These are phyloP conservation scores for Phytophthora kernoviae DNA, from an alignment of 352 stramenopile species.

Conservation along the genomic window DNA sequence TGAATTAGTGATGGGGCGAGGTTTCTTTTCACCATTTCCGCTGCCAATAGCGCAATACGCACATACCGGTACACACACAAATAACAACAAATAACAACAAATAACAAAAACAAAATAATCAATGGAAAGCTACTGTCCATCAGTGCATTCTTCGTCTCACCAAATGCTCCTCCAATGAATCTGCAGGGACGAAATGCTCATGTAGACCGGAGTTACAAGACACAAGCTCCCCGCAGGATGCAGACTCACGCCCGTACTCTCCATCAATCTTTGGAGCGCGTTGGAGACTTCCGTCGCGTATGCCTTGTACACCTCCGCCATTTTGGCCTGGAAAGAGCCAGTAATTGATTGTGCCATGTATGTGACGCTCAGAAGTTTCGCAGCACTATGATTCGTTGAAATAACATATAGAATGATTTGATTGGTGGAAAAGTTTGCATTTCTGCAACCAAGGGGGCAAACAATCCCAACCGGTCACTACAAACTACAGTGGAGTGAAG, in stretches of 20 bases:
- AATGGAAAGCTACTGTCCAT: neutral
- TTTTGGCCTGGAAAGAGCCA: conserved; percentile 38
- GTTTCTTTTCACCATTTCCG: conserved; percentile 28
- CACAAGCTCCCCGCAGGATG: conserved; percentile 39
- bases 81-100: conserved; percentile 5
- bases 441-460: neutral
- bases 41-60: conserved; percentile 17
- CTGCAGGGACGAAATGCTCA: conserved; percentile 47
- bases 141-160: conserved; percentile 18
- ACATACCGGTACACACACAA: too few species aligned
- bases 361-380: neutral
- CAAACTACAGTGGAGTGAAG: neutral
- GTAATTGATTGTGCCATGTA: conserved; percentile 43
- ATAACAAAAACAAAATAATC: neutral
- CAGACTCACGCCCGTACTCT: conserved; percentile 38
- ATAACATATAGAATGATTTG: neutral
- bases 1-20: conserved; percentile 27
- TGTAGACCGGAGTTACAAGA: conserved; percentile 24
- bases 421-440: neutral
- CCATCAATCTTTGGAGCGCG: conserved; percentile 39
- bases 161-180: conserved; percentile 45
- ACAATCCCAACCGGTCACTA: neutral
- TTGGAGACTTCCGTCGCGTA: conserved; percentile 33
- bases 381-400: conserved; percentile 9
- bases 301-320: conserved; percentile 23